Evolutionary conservation across 306 rosid genomes (phyloP).

Genomic region (Cicer arietinum): DNA sequence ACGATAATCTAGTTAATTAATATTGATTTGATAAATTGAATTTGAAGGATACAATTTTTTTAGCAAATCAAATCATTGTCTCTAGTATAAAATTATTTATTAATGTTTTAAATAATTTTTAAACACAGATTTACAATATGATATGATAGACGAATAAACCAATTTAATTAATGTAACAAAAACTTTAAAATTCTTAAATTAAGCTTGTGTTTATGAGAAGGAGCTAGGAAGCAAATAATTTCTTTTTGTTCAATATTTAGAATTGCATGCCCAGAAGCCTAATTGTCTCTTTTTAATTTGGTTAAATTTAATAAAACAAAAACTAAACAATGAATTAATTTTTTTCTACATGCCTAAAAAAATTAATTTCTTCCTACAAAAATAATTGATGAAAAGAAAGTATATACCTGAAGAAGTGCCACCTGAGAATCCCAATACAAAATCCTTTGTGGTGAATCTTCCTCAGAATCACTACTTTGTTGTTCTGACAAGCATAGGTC

Average conservation of each 20-base stretch:
- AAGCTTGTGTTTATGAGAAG: conserved; percentile 21
- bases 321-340: not conserved
- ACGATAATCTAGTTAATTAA: too few relatives aligned
- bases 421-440: conserved; percentile 71
- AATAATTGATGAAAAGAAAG: not conserved
- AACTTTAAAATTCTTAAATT: not conserved
- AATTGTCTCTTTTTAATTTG: not conserved
- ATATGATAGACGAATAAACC: not conserved
- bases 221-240: not conserved
- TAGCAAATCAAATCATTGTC: too few relatives aligned
- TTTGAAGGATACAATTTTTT: too few relatives aligned
- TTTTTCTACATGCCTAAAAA: not conserved
- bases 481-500: conserved; percentile 40
- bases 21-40: too few relatives aligned
- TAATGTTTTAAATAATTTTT: too few relatives aligned
- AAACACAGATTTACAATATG: too few relatives aligned
- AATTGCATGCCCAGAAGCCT: not conserved
- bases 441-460: conserved; percentile 32
- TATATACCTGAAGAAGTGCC: conserved; percentile 58
- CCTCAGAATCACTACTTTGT: conserved; percentile 3
- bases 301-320: not conserved
- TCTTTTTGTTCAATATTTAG: not conserved
- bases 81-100: too few relatives aligned
- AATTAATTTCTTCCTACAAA: too few relatives aligned
- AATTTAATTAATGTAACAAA: not conserved